Conservation (phyloP, 495 filamentous ascomycete species). For the Lepidopterella palustris region DNA sequence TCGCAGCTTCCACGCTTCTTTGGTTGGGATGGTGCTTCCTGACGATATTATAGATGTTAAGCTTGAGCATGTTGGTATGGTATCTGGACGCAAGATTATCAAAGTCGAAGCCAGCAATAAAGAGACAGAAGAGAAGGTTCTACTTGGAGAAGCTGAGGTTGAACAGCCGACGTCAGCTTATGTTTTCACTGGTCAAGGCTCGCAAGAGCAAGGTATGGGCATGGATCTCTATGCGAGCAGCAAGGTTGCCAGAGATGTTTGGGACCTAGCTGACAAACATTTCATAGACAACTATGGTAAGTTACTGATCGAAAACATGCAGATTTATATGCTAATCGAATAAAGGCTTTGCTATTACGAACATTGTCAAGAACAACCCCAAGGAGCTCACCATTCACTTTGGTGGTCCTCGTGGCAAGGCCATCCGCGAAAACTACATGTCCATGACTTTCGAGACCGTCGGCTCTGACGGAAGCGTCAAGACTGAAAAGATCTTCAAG, state of each 20-base stretch:
- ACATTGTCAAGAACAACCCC: conserved; percentile 99
- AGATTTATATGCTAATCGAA: conserved; percentile 37
- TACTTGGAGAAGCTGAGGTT: conserved; percentile 92
- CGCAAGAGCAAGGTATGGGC: conserved; percentile 98
- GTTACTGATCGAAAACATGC: conserved; percentile 21
- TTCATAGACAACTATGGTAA: conserved; percentile 98
- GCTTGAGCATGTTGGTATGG: conserved; percentile 95
- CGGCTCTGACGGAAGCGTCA: conserved; percentile 78
- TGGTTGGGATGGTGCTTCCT: conserved; percentile 96
- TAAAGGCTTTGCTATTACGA: conserved; percentile 84
- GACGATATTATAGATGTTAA: conserved; percentile 92
- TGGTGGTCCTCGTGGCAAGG: conserved; percentile 91
- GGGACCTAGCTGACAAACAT: conserved; percentile 95
- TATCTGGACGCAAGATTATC: conserved; percentile 96
- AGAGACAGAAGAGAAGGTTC: conserved; percentile 90
- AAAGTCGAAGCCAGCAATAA: conserved; percentile 92
- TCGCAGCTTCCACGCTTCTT: conserved; percentile 86
- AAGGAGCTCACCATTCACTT: conserved; percentile 99
- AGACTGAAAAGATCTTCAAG: conserved; percentile 99
- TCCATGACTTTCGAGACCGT: conserved; percentile 99
- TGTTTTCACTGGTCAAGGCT: conserved; percentile 96
- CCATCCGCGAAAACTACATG: conserved; percentile 98
- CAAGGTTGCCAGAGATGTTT: conserved; percentile 89
- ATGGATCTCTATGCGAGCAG: conserved; percentile 97
- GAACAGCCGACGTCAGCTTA: conserved; percentile 97